Conservation (phyloP, 2,329 filamentous ascomycete species). For the Diaporthe ilicicola region DNA sequence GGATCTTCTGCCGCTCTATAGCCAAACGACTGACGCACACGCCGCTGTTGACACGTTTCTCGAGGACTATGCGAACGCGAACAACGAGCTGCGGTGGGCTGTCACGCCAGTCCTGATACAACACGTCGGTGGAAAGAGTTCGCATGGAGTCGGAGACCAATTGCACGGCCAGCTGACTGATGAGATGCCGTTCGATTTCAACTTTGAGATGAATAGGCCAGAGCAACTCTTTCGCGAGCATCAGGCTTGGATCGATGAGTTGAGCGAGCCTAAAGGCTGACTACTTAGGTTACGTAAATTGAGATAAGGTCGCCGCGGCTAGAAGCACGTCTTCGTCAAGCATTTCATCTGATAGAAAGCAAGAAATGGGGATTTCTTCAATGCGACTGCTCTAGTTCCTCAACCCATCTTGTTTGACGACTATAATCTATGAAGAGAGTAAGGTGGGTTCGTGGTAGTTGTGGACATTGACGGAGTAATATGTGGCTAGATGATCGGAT, state of each 20-base stretch:
- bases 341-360: too few relatives aligned
- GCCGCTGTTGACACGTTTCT: background rate
- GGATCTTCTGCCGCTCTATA: background rate
- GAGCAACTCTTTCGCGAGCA: background rate
- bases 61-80: background rate
- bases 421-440: too few relatives aligned
- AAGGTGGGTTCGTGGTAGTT: too few relatives aligned
- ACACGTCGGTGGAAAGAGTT: background rate
- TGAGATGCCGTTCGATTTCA: background rate
- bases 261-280: background rate
- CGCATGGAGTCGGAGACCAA: background rate
- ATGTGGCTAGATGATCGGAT: too few relatives aligned
- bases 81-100: background rate
- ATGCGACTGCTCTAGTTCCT: too few relatives aligned
- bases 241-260: background rate
- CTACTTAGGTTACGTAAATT: too few relatives aligned
- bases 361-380: too few relatives aligned
- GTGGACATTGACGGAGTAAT: too few relatives aligned
- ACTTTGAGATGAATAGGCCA: background rate
- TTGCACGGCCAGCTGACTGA: background rate
- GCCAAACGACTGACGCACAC: background rate
- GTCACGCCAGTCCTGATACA: background rate
- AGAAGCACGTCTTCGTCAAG: too few relatives aligned
- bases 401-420: too few relatives aligned
- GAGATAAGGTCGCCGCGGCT: too few relatives aligned